A percentile compares a stretch with the other conserved stretches of the same genome.
These are phyloP conservation scores for Stephanodiscus minutulus DNA, from an alignment of 108 stramenopile species.

Conservation along the genomic window DNA sequence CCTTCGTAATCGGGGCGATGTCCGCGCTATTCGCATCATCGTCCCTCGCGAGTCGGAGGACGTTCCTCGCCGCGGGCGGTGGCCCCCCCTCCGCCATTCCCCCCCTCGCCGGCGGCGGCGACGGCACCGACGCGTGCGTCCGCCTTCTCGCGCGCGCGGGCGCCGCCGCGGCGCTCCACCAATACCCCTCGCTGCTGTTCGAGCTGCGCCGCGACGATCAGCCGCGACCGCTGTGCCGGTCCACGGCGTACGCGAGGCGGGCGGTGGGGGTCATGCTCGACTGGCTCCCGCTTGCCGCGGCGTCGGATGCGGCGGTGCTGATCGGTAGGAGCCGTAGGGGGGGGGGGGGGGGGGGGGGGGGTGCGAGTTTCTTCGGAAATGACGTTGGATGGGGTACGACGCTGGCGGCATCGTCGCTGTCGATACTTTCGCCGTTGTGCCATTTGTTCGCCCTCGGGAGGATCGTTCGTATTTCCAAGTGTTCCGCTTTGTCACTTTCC, in stretches of 20 bases:
- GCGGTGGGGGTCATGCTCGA: slow-evolving; percentile 33
- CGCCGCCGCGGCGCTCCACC: slow-evolving; percentile 59
- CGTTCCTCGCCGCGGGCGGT: slow-evolving; percentile 11
- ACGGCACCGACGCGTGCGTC: slow-evolving; percentile 5
- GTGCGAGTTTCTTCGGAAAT: background rate
- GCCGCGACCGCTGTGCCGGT: slow-evolving; percentile 56
- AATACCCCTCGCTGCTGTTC: slow-evolving; percentile 61
- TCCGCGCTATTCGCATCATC: background rate
- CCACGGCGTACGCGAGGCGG: slow-evolving; percentile 40
- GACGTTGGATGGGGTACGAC: slow-evolving; percentile 6
- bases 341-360: background rate
- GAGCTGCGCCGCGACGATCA: slow-evolving; percentile 53
- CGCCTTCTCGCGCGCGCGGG: slow-evolving; percentile 60
- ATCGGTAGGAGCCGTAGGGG: slow-evolving; percentile 10
- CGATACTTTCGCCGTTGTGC: slow-evolving; percentile 30
- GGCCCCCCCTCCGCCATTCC: too few species aligned
- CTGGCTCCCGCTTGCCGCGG: slow-evolving; percentile 50
- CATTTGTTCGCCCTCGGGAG: slow-evolving; percentile 42
- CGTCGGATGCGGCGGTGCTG: slow-evolving; percentile 51
- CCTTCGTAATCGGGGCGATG: slow-evolving; percentile 27
- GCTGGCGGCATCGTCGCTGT: slow-evolving; percentile 9
- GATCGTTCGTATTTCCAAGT: slow-evolving; percentile 33
- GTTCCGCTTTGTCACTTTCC: slow-evolving; percentile 40
- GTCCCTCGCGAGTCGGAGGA: background rate
- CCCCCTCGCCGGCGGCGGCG: background rate